Conservation (phyloP, 257 asterid species). For the Rehmannia glutinosa region DNA sequence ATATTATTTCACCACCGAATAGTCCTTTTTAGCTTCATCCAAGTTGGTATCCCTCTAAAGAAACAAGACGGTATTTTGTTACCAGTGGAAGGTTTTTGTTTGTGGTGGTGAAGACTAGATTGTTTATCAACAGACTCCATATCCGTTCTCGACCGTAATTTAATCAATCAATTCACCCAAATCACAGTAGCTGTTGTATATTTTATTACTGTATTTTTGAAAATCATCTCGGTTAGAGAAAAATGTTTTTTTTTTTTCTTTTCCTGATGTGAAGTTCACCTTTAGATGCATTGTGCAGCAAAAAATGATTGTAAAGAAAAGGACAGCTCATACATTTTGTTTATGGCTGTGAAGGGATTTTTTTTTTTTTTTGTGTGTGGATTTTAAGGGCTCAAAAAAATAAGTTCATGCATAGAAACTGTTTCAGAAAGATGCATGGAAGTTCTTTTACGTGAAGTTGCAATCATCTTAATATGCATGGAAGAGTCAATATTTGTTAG, state of each 20-base stretch:
- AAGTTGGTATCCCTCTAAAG: constrained; percentile 28
- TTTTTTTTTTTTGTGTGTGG: too few relatives aligned
- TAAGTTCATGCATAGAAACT: constrained; percentile 13
- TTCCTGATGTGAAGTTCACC: too few relatives aligned
- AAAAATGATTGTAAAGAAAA: too few relatives aligned
- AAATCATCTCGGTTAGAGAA: too few relatives aligned
- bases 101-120: constrained; percentile 19
- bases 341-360: too few relatives aligned
- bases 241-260: too few relatives aligned
- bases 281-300: too few relatives aligned
- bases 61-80: constrained; percentile 19
- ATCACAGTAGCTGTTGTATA: background rate
- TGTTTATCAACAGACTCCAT: constrained; percentile 2
- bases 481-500: too few relatives aligned
- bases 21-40: constrained; percentile 19
- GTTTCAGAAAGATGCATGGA: background rate
- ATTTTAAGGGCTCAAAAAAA: too few relatives aligned
- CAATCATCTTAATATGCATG: too few relatives aligned
- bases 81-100: constrained; percentile 17
- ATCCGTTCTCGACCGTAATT: background rate
- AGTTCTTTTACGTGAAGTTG: background rate
- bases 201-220: too few relatives aligned
- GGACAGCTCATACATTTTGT: too few relatives aligned
- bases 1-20: constrained; percentile 5
- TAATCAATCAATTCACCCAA: background rate